Evolutionary conservation across 2,329 filamentous ascomycete genomes (phyloP).

Genomic region (Alternaria consortialis): DNA sequence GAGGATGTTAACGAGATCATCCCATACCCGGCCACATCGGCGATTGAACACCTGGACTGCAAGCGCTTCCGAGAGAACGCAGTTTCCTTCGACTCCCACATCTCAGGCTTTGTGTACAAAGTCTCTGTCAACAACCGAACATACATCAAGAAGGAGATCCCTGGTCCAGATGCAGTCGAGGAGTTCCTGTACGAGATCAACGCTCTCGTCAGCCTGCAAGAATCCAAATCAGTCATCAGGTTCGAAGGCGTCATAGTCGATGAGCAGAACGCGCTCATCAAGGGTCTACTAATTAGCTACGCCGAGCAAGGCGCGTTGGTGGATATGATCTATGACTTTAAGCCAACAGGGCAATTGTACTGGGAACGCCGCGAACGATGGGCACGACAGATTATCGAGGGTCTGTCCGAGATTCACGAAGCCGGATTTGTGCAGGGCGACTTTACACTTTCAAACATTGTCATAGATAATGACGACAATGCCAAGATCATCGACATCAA

Average conservation of each 20-base stretch:
- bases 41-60: conserved; percentile 74
- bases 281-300: conserved; percentile 88
- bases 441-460: conserved; percentile 96
- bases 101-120: conserved; percentile 98
- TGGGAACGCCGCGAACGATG: conserved; percentile 84
- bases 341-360: conserved; percentile 62
- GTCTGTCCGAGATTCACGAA: conserved; percentile 92
- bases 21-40: conserved; percentile 76
- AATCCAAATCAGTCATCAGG: conserved; percentile 79
- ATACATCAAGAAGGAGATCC: conserved; percentile 98
- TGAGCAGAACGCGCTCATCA: conserved; percentile 75
- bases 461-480: conserved; percentile 83
- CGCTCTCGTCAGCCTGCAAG: conserved; percentile 79
- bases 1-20: conserved; percentile 97
- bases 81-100: conserved; percentile 86
- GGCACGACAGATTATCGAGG: conserved; percentile 90
- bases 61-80: conserved; percentile 73
- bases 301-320: conserved; percentile 87
- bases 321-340: conserved; percentile 85
- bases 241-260: conserved; percentile 91
- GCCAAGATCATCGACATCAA: conserved; percentile 99
- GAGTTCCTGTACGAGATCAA: conserved; percentile 99
- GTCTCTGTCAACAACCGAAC: conserved; percentile 74
- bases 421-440: conserved; percentile 97
- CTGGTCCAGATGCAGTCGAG: conserved; percentile 91